A percentile compares a stretch with the other conserved stretches of the same genome.
phyloP scores from a whole-genome alignment of 352 stramenopile species.

The Globisporangium polare region DNA sequence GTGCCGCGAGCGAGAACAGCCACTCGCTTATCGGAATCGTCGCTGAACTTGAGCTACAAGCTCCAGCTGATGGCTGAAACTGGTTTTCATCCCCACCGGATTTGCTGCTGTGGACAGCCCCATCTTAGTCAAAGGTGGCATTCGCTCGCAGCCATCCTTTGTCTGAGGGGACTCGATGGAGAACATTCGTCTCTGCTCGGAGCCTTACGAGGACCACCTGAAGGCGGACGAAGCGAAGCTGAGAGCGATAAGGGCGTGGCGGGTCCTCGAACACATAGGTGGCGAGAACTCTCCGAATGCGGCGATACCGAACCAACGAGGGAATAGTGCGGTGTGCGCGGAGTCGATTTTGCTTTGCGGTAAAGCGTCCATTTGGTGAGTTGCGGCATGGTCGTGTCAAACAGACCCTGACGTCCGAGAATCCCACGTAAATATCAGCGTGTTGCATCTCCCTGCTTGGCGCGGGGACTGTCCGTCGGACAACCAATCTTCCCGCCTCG shows the following conservation, averaged over 20 bases:
- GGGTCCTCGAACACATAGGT: neutral
- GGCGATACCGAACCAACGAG: too few relatives aligned
- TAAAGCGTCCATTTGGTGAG: too few relatives aligned
- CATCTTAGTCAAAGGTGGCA: too few relatives aligned
- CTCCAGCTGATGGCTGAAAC: too few relatives aligned
- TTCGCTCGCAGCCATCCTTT: too few relatives aligned
- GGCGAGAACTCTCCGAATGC: neutral
- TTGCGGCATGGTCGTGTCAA: neutral
- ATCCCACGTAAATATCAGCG: neutral
- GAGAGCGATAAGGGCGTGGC: neutral
- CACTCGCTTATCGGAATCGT: too few relatives aligned
- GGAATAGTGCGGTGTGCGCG: neutral
- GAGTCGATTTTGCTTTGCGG: neutral
- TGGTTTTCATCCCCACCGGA: too few relatives aligned
- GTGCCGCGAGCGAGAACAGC: too few relatives aligned
- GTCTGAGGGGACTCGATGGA: too few relatives aligned
- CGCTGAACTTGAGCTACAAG: too few relatives aligned
- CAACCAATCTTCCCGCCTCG: neutral
- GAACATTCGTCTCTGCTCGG: too few relatives aligned
- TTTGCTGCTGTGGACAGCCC: too few relatives aligned
- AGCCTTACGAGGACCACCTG: neutral
- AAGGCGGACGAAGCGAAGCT: neutral
- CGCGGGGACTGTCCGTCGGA: neutral
- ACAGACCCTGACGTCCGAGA: neutral
- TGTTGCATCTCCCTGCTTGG: neutral